phyloP scores from a whole-genome alignment of 2,329 filamentous ascomycete genomes.

The Cordyceps javanica region DNA sequence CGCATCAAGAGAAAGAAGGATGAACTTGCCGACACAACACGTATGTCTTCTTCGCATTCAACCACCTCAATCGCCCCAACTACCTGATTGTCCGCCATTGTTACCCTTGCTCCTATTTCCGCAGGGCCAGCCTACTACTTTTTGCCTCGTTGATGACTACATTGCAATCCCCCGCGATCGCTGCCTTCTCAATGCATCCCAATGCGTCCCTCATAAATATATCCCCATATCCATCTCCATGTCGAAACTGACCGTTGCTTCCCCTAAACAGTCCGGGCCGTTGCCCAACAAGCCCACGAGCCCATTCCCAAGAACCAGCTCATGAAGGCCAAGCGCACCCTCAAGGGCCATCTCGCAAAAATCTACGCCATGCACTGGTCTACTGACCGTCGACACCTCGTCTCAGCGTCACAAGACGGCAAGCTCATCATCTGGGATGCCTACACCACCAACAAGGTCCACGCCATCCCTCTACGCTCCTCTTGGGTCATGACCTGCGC shows the following conservation, averaged over 20 bases:
- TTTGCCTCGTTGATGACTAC: neutral
- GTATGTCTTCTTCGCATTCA: constrained; percentile 53
- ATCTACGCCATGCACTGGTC: constrained; percentile 99
- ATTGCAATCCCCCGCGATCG: neutral
- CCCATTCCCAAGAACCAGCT: constrained; percentile 81
- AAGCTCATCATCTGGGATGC: constrained; percentile 99
- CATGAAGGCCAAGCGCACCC: constrained; percentile 95
- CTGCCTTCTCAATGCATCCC: neutral
- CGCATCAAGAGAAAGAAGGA: constrained; percentile 99
- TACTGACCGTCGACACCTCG: constrained; percentile 91
- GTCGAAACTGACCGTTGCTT: neutral
- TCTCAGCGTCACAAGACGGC: constrained; percentile 96
- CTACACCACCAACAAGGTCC: constrained; percentile 99
- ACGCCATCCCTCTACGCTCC: constrained; percentile 92
- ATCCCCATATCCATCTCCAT: constrained; percentile 13
- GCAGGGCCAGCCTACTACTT: neutral
- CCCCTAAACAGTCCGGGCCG: constrained; percentile 66
- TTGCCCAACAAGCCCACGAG: constrained; percentile 89
- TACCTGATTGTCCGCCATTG: constrained; percentile 10
- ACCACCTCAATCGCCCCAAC: constrained; percentile 10
- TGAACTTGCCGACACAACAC: constrained; percentile 94
- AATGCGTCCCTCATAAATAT: neutral
- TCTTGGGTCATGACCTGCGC: constrained; percentile 99
- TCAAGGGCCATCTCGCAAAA: constrained; percentile 97
- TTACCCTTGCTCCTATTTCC: constrained; percentile 13